phyloP scores from a whole-genome alignment of 768 basidiomycete genomes.

The Pisolithus microcarpus region DNA sequence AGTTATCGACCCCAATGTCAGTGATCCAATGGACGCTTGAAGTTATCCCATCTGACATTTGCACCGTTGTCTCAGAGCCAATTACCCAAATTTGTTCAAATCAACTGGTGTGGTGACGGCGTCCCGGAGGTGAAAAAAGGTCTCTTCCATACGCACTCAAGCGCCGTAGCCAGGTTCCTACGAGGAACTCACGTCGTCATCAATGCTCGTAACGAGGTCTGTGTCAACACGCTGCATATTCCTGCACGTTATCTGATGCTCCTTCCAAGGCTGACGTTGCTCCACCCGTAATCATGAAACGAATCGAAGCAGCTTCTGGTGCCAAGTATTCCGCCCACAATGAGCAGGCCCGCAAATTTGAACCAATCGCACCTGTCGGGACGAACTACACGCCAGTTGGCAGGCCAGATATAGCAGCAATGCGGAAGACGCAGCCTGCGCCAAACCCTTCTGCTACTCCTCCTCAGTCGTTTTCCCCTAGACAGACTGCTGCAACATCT shows the following conservation, averaged over 20 bases:
- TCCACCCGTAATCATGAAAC: slow-evolving; percentile 73
- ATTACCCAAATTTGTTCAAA: slow-evolving; percentile 87
- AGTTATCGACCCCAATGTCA: slow-evolving; percentile 79
- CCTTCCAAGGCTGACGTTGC: slow-evolving; percentile 64
- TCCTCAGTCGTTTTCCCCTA: slow-evolving; percentile 10
- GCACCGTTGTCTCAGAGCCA: slow-evolving; percentile 45
- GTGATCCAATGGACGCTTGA: slow-evolving; percentile 14
- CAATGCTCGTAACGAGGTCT: slow-evolving; percentile 79
- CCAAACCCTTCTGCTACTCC: slow-evolving; percentile 27
- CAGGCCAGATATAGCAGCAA: slow-evolving; percentile 57
- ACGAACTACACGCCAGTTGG: slow-evolving; percentile 73
- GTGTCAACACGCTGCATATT: slow-evolving; percentile 13
- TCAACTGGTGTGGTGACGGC: slow-evolving; percentile 97
- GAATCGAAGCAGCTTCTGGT: slow-evolving; percentile 86
- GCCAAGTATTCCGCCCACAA: slow-evolving; percentile 83
- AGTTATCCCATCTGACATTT: neutral
- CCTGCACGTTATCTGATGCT: neutral
- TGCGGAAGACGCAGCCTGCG: slow-evolving; percentile 42
- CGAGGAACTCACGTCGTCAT: slow-evolving; percentile 82
- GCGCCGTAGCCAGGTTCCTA: slow-evolving; percentile 71
- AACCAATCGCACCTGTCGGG: slow-evolving; percentile 79
- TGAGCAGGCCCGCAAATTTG: slow-evolving; percentile 61
- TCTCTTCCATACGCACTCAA: slow-evolving; percentile 82
- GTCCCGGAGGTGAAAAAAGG: slow-evolving; percentile 92
- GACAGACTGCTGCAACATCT: slow-evolving; percentile 9